These are phyloP conservation scores for Fonsecaea pugnacius DNA, from an alignment of 2,329 filamentous ascomycete genomes.

Conservation along the genomic window DNA sequence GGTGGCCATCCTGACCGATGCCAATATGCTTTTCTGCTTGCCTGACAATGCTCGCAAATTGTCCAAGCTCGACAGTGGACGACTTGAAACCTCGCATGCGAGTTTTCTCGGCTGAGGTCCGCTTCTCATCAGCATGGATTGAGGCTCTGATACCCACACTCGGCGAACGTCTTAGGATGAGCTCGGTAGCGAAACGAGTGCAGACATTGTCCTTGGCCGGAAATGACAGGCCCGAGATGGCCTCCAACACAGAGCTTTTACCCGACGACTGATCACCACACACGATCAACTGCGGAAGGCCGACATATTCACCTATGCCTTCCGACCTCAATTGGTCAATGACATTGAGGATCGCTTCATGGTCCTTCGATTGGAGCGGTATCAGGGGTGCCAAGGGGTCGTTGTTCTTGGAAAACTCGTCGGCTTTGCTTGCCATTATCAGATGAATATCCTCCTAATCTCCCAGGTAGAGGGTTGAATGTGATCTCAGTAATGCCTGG, in stretches of 20 bases:
- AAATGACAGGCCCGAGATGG: conserved; percentile 40
- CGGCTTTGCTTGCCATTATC: not conserved
- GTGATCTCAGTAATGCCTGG: not conserved
- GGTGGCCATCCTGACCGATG: conserved; percentile 33
- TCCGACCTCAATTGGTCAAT: conserved; percentile 45
- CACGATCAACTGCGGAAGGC: conserved; percentile 43
- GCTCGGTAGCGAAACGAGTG: conserved; percentile 42
- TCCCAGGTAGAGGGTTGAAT: not conserved
- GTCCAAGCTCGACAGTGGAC: conserved; percentile 32
- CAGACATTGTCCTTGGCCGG: conserved; percentile 40
- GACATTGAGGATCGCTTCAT: conserved; percentile 31
- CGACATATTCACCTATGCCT: conserved; percentile 56
- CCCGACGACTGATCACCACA: conserved; percentile 42
- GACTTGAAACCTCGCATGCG: conserved; percentile 32
- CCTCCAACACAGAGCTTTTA: conserved; percentile 42
- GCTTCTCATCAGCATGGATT: conserved; percentile 34
- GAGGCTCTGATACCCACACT: conserved; percentile 24
- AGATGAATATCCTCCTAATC: not conserved
- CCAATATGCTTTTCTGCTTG: conserved; percentile 38
- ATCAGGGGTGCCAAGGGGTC: conserved; percentile 13
- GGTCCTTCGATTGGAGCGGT: conserved; percentile 33
- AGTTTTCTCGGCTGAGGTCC: conserved; percentile 27
- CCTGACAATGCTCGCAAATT: conserved; percentile 37
- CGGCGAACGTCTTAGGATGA: conserved; percentile 34
- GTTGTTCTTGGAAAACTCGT: not conserved